Conservation (phyloP, 371 early-diverging fungal genomes). For the Rhizopus delemar region DNA sequence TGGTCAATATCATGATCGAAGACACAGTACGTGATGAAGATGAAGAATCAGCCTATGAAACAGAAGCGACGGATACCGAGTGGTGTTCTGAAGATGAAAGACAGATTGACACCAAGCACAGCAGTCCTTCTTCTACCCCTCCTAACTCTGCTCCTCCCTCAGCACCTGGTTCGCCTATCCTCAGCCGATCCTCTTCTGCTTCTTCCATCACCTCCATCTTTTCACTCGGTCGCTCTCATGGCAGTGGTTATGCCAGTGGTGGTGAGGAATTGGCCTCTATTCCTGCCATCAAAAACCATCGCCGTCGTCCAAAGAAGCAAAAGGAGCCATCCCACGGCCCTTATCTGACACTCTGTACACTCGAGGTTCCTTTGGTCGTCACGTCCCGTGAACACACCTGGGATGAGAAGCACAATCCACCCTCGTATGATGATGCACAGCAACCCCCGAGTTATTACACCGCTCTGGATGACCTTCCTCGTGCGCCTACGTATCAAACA, state of each 20-base stretch:
- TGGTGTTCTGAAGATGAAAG: constrained; percentile 30
- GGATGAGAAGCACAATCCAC: constrained; percentile 32
- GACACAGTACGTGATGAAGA: constrained; percentile 24
- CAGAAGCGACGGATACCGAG: constrained; percentile 27
- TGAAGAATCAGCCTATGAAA: constrained; percentile 25
- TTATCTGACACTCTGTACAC: constrained; percentile 28
- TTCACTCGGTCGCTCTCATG: constrained; percentile 37
- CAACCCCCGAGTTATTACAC: constrained; percentile 44
- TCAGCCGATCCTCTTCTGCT: constrained; percentile 44
- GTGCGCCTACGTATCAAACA: constrained; percentile 37
- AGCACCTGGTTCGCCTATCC: constrained; percentile 31
- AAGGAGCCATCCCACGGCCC: constrained; percentile 14
- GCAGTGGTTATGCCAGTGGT: background rate
- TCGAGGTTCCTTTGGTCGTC: constrained; percentile 49
- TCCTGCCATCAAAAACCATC: constrained; percentile 22
- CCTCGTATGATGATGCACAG: constrained; percentile 39
- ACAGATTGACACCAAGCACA: constrained; percentile 7
- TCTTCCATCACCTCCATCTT: constrained; percentile 52
- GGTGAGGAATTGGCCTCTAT: constrained; percentile 15
- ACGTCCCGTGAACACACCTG: constrained; percentile 48
- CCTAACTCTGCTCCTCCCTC: constrained; percentile 16
- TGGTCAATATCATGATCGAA: constrained; percentile 34
- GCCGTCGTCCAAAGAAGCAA: constrained; percentile 10
- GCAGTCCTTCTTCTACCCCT: constrained; percentile 17
- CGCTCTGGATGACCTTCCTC: constrained; percentile 35